Percentiles rank a stretch among this genome's conserved stretches.
Conservation (phyloP, 1,284 basidiomycete species). For the Fomitopsis pinicola region DNA sequence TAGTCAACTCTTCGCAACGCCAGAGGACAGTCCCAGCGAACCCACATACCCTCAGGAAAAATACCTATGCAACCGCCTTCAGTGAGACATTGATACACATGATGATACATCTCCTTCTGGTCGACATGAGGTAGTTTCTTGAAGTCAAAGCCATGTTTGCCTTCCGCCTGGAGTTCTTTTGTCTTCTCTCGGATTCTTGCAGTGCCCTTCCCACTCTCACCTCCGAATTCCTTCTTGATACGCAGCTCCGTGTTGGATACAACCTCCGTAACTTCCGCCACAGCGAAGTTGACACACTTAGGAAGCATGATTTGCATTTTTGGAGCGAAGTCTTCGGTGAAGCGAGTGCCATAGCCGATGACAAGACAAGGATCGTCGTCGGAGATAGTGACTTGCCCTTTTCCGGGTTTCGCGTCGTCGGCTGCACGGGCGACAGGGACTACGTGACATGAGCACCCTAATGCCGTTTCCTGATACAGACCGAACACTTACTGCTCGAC, state of each 20-base stretch:
- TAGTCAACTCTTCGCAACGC: not conserved
- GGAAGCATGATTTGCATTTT: slow-evolving; percentile 89
- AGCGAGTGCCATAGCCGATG: slow-evolving; percentile 77
- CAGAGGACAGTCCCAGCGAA: not conserved
- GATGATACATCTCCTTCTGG: slow-evolving; percentile 92
- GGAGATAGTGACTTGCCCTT: slow-evolving; percentile 73
- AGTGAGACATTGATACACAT: slow-evolving; percentile 88
- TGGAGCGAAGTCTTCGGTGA: slow-evolving; percentile 74
- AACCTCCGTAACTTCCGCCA: slow-evolving; percentile 86
- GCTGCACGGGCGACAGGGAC: slow-evolving; percentile 93
- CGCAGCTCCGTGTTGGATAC: slow-evolving; percentile 83
- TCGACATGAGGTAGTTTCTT: slow-evolving; percentile 84
- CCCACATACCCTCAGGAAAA: slow-evolving; percentile 83
- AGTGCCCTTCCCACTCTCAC: slow-evolving; percentile 77
- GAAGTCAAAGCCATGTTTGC: slow-evolving; percentile 63
- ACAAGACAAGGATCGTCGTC: slow-evolving; percentile 76
- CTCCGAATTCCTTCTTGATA: slow-evolving; percentile 89
- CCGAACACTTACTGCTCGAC: slow-evolving; percentile 76
- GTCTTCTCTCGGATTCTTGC: slow-evolving; percentile 64
- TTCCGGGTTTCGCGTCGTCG: slow-evolving; percentile 81
- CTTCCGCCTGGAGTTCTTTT: slow-evolving; percentile 49
- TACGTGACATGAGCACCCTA: slow-evolving; percentile 30
- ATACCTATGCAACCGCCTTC: slow-evolving; percentile 92
- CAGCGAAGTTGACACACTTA: slow-evolving; percentile 73
- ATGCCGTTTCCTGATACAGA: not conserved